A percentile compares a stretch with the other conserved stretches of the same genome.
These are phyloP conservation scores for Cladosporium sp. DNA, from an alignment of 2,329 filamentous ascomycete genomes.

Conservation along the genomic window DNA sequence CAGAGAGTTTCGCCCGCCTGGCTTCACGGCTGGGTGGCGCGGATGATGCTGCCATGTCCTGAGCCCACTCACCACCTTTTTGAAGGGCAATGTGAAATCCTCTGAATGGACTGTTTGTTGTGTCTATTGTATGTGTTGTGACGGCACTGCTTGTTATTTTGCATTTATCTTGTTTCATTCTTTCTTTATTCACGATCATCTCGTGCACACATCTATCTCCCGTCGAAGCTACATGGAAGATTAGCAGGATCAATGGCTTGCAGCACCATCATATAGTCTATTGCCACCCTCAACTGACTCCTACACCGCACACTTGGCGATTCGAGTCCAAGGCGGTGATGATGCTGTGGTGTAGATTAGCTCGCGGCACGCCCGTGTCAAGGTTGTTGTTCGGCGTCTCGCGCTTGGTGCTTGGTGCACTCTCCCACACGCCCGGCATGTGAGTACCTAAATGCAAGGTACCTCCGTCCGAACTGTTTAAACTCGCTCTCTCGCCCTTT, in stretches of 20 bases:
- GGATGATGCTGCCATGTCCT: slow-evolving; percentile 52
- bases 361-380: slow-evolving; percentile 1
- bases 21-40: slow-evolving; percentile 35
- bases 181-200: background rate
- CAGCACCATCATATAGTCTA: background rate
- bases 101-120: slow-evolving; percentile 44
- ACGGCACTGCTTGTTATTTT: background rate
- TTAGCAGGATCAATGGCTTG: background rate
- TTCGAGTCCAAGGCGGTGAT: background rate
- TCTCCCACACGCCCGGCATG: background rate
- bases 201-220: background rate
- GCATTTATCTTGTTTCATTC: background rate
- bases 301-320: background rate
- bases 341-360: slow-evolving; percentile 5
- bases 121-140: slow-evolving; percentile 3
- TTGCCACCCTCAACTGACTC: background rate
- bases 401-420: too few species aligned
- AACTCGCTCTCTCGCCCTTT: background rate
- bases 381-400: slow-evolving; percentile 1
- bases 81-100: slow-evolving; percentile 44
- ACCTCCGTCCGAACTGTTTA: background rate
- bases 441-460: background rate
- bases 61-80: slow-evolving; percentile 49
- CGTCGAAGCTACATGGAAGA: background rate
- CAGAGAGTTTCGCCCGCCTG: slow-evolving; percentile 52